phyloP scores from a whole-genome alignment of 192 early-diverging fungal genomes.

The Coemansia sp. region DNA sequence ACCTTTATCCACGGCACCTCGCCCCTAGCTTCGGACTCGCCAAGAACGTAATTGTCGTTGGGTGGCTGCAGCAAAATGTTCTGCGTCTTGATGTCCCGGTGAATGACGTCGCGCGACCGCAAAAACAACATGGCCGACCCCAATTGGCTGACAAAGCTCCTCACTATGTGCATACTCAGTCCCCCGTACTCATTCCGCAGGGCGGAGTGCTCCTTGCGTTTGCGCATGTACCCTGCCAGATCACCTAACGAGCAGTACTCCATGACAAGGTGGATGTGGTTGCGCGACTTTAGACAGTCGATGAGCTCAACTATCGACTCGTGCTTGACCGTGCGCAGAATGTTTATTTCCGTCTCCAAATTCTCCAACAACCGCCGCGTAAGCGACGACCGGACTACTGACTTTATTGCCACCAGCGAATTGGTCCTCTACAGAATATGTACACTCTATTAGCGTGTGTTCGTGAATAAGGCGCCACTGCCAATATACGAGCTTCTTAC shows the following conservation, averaged over 20 bases:
- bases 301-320: slow-evolving; percentile 83
- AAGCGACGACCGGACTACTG: slow-evolving; percentile 82
- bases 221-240: slow-evolving; percentile 84
- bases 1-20: slow-evolving; percentile 77
- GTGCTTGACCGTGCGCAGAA: slow-evolving; percentile 83
- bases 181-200: slow-evolving; percentile 70
- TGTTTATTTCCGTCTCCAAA: slow-evolving; percentile 93
- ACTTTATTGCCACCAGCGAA: slow-evolving; percentile 84
- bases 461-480: not conserved
- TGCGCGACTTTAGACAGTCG: slow-evolving; percentile 89
- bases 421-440: slow-evolving; percentile 49
- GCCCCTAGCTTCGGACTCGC: slow-evolving; percentile 42
- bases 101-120: slow-evolving; percentile 82
- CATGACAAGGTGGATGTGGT: slow-evolving; percentile 95
- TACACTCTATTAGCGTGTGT: not conserved
- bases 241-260: slow-evolving; percentile 97
- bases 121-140: slow-evolving; percentile 84
- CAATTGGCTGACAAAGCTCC: slow-evolving; percentile 81
- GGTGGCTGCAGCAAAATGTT: slow-evolving; percentile 79
- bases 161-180: slow-evolving; percentile 73
- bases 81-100: slow-evolving; percentile 98
- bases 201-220: slow-evolving; percentile 53
- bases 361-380: slow-evolving; percentile 90
- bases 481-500: slow-evolving; percentile 26
- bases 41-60: slow-evolving; percentile 35